These are phyloP conservation scores for Phytopythium ostracodes DNA, from an alignment of 352 stramenopile genomes.

Conservation along the genomic window DNA sequence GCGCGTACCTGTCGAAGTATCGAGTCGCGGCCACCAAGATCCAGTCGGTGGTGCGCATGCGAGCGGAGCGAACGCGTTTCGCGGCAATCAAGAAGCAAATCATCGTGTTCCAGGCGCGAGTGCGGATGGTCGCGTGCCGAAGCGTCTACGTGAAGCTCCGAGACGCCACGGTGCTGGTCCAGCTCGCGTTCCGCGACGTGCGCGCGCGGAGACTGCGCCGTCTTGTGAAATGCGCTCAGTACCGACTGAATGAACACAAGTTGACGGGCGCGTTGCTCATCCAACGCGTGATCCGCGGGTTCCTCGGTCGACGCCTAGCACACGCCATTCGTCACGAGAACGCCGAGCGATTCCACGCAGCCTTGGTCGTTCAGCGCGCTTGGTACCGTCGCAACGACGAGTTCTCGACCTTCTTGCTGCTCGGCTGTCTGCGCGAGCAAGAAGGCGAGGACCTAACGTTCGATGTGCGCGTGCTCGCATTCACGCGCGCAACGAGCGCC, in stretches of 20 bases:
- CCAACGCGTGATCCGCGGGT: conserved; percentile 56
- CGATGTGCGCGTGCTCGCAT: conserved; percentile 31
- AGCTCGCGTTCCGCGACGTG: conserved; percentile 48
- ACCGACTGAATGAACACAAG: conserved; percentile 35
- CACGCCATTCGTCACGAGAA: conserved; percentile 17
- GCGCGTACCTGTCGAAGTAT: conserved; percentile 42
- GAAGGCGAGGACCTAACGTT: conserved; percentile 61
- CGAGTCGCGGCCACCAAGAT: conserved; percentile 52
- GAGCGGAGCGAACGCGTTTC: conserved; percentile 32
- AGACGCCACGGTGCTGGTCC: conserved; percentile 43
- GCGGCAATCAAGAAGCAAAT: conserved; percentile 26
- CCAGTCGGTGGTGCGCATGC: conserved; percentile 55
- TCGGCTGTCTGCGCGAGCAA: conserved; percentile 69
- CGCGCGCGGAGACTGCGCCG: conserved; percentile 43
- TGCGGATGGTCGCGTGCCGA: conserved; percentile 45
- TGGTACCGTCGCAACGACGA: conserved; percentile 85
- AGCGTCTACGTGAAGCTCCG: conserved; percentile 41
- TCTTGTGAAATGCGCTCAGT: conserved; percentile 54
- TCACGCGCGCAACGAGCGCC: conserved; percentile 17
- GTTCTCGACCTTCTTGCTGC: conserved; percentile 78
- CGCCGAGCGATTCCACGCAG: conserved; percentile 51
- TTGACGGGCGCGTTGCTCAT: conserved; percentile 39
- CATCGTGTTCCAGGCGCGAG: conserved; percentile 47
- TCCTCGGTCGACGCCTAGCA: conserved; percentile 35
- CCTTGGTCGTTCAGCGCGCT: conserved; percentile 63